phyloP scores from a whole-genome alignment of 176 grass and related monocot species.

The Microstegium vimineum region DNA sequence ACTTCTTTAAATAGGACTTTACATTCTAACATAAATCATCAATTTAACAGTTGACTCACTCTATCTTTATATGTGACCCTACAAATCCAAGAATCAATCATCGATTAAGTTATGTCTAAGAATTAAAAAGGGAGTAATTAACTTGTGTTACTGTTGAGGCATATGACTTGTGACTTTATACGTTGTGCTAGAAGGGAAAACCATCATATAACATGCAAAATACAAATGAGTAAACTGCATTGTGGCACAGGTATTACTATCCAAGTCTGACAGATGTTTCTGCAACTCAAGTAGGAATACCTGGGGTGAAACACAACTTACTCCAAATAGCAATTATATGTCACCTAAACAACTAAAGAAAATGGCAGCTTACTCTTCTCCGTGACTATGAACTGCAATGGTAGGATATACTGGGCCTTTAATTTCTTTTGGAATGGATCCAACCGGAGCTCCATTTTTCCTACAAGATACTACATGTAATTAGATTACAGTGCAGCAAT shows the following conservation, averaged over 20 bases:
- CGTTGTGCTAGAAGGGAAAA: not conserved
- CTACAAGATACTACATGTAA: conserved; percentile 33
- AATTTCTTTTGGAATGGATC: conserved; percentile 66
- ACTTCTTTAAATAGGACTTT: not conserved
- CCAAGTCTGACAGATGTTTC: conserved; percentile 1
- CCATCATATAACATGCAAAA: not conserved
- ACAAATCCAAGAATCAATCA: not conserved
- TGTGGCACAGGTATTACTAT: not conserved
- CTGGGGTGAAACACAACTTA: conserved; percentile 2
- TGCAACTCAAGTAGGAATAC: not conserved
- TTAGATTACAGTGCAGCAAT: conserved; percentile 2
- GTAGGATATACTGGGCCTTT: conserved; percentile 81
- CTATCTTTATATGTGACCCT: conserved; percentile 8
- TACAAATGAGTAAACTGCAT: not conserved
- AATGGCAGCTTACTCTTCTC: conserved; percentile 70
- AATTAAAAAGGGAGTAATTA: not conserved
- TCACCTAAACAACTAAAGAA: conserved; percentile 2
- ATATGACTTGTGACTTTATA: not conserved
- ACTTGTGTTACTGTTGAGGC: not conserved
- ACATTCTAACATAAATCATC: conserved; percentile 5
- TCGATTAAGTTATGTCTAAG: conserved; percentile 3
- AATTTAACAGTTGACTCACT: not conserved
- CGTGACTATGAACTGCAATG: conserved; percentile 81
- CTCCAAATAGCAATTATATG: conserved; percentile 1
- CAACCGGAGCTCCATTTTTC: conserved; percentile 86